Conservation (phyloP, 2,329 filamentous ascomycete genomes). For the Penicillium sp. region DNA sequence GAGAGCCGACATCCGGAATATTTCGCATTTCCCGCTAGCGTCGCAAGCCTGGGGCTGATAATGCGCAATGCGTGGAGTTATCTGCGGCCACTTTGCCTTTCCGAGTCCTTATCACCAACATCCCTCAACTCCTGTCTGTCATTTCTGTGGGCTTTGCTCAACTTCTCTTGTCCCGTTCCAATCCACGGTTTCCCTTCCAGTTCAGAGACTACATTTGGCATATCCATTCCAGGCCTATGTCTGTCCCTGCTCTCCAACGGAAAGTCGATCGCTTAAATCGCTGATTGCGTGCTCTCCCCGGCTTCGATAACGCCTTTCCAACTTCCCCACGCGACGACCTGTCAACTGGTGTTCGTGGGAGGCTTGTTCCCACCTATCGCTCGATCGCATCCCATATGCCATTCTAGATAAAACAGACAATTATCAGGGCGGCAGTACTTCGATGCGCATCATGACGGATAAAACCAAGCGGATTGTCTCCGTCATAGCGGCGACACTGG, state of each 20-base stretch:
- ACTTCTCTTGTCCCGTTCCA: background rate
- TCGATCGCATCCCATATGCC: background rate
- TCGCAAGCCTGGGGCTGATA: background rate
- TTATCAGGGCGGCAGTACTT: conserved; percentile 6
- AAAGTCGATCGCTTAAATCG: background rate
- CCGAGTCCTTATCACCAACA: background rate
- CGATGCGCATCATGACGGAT: conserved; percentile 31
- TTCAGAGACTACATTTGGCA: background rate
- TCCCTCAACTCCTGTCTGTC: conserved; percentile 5
- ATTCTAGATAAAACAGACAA: conserved; percentile 3
- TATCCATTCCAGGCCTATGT: background rate
- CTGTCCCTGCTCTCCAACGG: background rate
- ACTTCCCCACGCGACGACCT: conserved; percentile 4
- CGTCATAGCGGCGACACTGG: conserved; percentile 80
- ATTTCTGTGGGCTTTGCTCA: background rate
- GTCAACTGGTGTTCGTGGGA: background rate
- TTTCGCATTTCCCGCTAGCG: background rate
- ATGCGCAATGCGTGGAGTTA: background rate
- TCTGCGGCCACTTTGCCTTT: conserved; percentile 15
- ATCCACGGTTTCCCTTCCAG: background rate
- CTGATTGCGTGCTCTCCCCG: conserved; percentile 14
- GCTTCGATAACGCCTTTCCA: conserved; percentile 5
- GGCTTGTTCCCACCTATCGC: background rate
- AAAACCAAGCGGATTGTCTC: conserved; percentile 72
- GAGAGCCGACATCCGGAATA: background rate